Evolutionary conservation across 768 basidiomycete species (phyloP).

Genomic region (Paxillus involutus): DNA sequence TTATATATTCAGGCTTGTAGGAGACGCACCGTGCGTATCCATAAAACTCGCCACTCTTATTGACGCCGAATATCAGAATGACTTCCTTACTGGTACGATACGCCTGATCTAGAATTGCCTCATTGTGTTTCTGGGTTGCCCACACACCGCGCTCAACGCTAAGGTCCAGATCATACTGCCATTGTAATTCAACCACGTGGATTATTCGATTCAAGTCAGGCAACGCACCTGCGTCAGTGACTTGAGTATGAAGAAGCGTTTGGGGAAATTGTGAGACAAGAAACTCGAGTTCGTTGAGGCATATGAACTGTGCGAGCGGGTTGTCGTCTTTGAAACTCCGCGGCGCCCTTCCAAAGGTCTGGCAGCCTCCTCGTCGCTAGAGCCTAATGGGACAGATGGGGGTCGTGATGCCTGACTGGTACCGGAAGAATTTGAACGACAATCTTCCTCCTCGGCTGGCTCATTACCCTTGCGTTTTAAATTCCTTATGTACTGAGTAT

Average conservation of each 20-base stretch:
- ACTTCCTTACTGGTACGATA: conserved; percentile 90
- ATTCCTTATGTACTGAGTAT: conserved; percentile 77
- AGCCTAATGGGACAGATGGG: conserved; percentile 29
- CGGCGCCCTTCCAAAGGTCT: neutral
- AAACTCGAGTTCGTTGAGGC: conserved; percentile 86
- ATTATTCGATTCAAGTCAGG: neutral
- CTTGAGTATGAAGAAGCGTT: conserved; percentile 92
- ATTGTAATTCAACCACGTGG: neutral
- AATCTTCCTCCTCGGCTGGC: conserved; percentile 11
- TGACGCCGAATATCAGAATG: conserved; percentile 87
- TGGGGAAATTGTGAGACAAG: conserved; percentile 73
- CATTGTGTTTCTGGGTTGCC: conserved; percentile 94
- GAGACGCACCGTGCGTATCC: conserved; percentile 75
- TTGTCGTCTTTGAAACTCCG: conserved; percentile 4
- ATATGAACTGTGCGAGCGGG: conserved; percentile 60
- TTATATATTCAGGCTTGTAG: conserved; percentile 10
- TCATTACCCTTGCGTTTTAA: conserved; percentile 40
- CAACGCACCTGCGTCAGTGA: conserved; percentile 71
- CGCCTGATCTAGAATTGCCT: conserved; percentile 87
- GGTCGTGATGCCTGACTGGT: conserved; percentile 7
- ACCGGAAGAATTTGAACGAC: neutral
- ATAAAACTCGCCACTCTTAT: conserved; percentile 93
- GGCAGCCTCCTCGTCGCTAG: conserved; percentile 39
- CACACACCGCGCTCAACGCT: conserved; percentile 79
- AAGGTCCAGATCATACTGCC: conserved; percentile 72